Conservation (phyloP, 164 flowering plant genomes). For the Vitis labrusca region DNA sequence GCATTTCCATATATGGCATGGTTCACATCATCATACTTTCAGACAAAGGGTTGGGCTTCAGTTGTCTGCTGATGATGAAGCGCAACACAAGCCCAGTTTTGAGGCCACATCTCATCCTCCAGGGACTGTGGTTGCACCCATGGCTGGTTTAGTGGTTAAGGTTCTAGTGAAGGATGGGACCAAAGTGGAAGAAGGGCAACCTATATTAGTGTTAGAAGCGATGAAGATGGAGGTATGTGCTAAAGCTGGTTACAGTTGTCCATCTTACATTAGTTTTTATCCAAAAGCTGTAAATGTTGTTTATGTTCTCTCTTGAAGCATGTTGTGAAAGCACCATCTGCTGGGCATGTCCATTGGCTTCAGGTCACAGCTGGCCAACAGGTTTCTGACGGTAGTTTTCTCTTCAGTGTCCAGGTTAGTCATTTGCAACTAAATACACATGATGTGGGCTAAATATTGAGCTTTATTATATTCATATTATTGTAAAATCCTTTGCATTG, state of each 20-base stretch:
- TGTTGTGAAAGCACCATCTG: constrained; percentile 79
- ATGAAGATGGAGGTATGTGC: constrained; percentile 99
- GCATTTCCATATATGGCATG: constrained; percentile 87
- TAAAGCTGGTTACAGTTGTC: constrained; percentile 4
- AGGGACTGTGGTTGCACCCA: constrained; percentile 89
- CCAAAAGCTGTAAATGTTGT: not conserved
- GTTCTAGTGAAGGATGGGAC: constrained; percentile 69
- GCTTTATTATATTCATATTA: not conserved
- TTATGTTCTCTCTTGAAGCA: constrained; percentile 46
- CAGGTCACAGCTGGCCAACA: constrained; percentile 72
- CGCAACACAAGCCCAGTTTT: constrained; percentile 42
- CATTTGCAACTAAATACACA: not conserved
- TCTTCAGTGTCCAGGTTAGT: constrained; percentile 72
- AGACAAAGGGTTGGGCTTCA: constrained; percentile 46
- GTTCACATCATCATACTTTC: constrained; percentile 73
- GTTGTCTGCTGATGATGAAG: constrained; percentile 47
- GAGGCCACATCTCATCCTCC: constrained; percentile 52
- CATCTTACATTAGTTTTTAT: not conserved
- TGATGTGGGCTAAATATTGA: not conserved
- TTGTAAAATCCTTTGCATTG: not conserved
- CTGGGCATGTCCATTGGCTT: constrained; percentile 71
- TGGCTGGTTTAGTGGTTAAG: constrained; percentile 96
- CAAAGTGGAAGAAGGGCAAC: constrained; percentile 70
- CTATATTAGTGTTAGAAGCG: constrained; percentile 85
- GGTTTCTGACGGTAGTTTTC: constrained; percentile 68